Conservation (phyloP, 225 moss, liverwort and hornwort genomes). For the Physcomitrellopsis africana region DNA sequence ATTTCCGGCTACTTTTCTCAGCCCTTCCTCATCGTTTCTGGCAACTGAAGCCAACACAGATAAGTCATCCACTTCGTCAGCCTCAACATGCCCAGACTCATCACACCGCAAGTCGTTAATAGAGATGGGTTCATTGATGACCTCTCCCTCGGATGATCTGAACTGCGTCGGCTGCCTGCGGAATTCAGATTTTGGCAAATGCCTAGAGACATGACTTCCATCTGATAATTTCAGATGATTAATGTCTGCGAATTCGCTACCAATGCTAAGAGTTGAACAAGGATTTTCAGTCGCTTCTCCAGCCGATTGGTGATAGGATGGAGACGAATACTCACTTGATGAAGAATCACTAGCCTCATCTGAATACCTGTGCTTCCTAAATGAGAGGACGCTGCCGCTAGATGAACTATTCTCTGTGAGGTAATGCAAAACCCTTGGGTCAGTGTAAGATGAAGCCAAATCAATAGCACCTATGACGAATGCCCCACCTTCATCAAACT, state of each 20-base stretch:
- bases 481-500: neutral
- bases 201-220: slow-evolving; percentile 34
- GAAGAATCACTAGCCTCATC: slow-evolving; percentile 59
- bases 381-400: slow-evolving; percentile 56
- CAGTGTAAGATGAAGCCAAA: slow-evolving; percentile 16
- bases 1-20: slow-evolving; percentile 36
- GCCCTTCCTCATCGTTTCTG: slow-evolving; percentile 27
- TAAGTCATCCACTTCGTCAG: slow-evolving; percentile 46
- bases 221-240: slow-evolving; percentile 53
- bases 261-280: slow-evolving; percentile 32
- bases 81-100: slow-evolving; percentile 57
- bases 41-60: slow-evolving; percentile 34
- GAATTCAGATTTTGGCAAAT: slow-evolving; percentile 33
- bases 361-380: slow-evolving; percentile 58
- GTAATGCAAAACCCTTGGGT: slow-evolving; percentile 16
- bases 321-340: slow-evolving; percentile 52
- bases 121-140: slow-evolving; percentile 30
- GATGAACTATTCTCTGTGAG: slow-evolving; percentile 46
- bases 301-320: slow-evolving; percentile 43
- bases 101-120: slow-evolving; percentile 62
- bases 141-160: slow-evolving; percentile 34
- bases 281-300: slow-evolving; percentile 37
- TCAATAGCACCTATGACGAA: neutral
- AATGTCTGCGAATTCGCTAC: slow-evolving; percentile 51
- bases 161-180: slow-evolving; percentile 28